Conservation (phyloP, 2,329 filamentous ascomycete species). For the Fusarium sp. region DNA sequence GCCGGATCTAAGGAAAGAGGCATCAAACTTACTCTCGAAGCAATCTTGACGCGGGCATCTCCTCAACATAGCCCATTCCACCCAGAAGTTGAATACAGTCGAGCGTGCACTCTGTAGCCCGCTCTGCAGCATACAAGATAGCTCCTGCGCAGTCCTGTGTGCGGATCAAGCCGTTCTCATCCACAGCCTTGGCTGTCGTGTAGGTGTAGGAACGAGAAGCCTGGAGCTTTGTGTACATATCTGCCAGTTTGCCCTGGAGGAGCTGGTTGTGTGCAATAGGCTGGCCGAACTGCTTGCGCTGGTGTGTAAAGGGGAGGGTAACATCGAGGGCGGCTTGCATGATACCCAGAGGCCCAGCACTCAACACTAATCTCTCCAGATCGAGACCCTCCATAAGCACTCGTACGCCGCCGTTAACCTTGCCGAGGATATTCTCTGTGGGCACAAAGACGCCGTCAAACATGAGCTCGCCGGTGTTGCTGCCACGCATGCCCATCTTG, state of each 20-base stretch:
- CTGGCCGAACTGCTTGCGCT: slow-evolving; percentile 86
- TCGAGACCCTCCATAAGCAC: slow-evolving; percentile 98
- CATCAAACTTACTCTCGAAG: slow-evolving; percentile 72
- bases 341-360: slow-evolving; percentile 88
- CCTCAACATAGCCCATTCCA: slow-evolving; percentile 96
- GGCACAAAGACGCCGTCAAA: slow-evolving; percentile 95
- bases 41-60: slow-evolving; percentile 89
- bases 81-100: slow-evolving; percentile 94
- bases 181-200: slow-evolving; percentile 81
- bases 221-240: slow-evolving; percentile 96
- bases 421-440: slow-evolving; percentile 81
- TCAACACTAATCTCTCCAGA: slow-evolving; percentile 91
- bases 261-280: slow-evolving; percentile 95
- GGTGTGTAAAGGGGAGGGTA: slow-evolving; percentile 88
- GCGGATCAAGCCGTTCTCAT: slow-evolving; percentile 78
- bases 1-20: background rate
- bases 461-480: slow-evolving; percentile 93
- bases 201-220: slow-evolving; percentile 91
- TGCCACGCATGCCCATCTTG: slow-evolving; percentile 98
- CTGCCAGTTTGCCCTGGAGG: slow-evolving; percentile 90
- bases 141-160: slow-evolving; percentile 96
- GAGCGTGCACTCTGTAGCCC: slow-evolving; percentile 86
- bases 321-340: slow-evolving; percentile 95
- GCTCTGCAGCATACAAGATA: slow-evolving; percentile 92
- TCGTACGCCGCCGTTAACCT: slow-evolving; percentile 83